A percentile compares a stretch with the other conserved stretches of the same genome.
Evolutionary conservation across 176 grass and related monocot genomes (phyloP).

Genomic region (Triticum dicoccoides): DNA sequence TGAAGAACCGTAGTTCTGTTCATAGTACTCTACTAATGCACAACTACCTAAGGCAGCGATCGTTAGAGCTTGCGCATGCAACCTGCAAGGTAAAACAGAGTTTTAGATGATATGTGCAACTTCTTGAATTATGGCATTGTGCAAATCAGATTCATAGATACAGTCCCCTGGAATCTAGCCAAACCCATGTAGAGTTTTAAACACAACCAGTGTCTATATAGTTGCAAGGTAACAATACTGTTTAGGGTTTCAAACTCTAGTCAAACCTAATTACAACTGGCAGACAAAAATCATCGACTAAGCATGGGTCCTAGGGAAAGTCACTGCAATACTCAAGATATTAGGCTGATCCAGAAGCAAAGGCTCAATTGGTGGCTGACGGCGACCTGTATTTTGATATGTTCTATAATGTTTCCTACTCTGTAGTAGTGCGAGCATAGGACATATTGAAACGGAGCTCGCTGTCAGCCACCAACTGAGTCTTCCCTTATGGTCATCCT

Average conservation of each 20-base stretch:
- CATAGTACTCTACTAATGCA: conserved; percentile 87
- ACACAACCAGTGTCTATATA: not conserved
- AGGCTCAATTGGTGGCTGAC: too few species aligned
- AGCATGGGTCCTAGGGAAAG: not conserved
- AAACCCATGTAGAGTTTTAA: not conserved
- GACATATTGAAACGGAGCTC: too few species aligned
- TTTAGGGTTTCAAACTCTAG: too few species aligned
- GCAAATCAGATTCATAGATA: not conserved
- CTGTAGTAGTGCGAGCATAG: too few species aligned
- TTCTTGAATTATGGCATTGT: conserved; percentile 3
- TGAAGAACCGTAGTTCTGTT: conserved; percentile 57
- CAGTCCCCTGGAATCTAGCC: not conserved
- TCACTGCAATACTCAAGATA: not conserved
- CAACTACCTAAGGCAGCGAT: conserved; percentile 74
- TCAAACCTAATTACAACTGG: not conserved
- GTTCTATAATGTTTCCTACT: too few species aligned
- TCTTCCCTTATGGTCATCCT: too few species aligned
- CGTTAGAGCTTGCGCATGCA: conserved; percentile 87
- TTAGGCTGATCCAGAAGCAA: too few species aligned
- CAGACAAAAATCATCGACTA: not conserved
- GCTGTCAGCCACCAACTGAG: too few species aligned
- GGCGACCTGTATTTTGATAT: too few species aligned
- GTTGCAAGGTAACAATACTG: not conserved
- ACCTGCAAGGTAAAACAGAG: conserved; percentile 53
- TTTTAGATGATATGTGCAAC: not conserved